Evolutionary conservation across 2,329 filamentous ascomycete genomes (phyloP), one percentile per base, ranked within the genome.

Genomic region (Orbilia blumenaviensis): DNA sequence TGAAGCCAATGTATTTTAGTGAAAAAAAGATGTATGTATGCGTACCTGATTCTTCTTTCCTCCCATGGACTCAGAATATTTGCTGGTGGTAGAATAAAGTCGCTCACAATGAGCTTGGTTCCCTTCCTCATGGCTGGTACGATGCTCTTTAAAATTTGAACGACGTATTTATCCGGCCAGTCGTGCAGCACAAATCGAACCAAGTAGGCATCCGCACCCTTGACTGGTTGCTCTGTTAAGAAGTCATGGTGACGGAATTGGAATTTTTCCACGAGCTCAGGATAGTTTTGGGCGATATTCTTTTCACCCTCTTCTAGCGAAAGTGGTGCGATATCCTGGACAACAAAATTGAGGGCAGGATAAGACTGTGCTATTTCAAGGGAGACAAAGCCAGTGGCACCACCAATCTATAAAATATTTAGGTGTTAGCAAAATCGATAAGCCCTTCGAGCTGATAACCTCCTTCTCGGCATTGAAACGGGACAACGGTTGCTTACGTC

Each of bases 381-480:
- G 44, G 84, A 85, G 16, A 86, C 85, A 54, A 88, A 87, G 0
- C 88, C 88, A 63, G 87, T 86, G 16, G 86, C 87, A 1, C 88
- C 88, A 8, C 88, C 88, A 16, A 74, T 52, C 69, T 74, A 18
- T n/a, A 23, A 25, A 0, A 14, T 52, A 38, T 5, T 5, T 32
- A 14, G 23, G 16, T 27, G 21, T 48, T n/a, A 42, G 36, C 9
- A 38, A n/a, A n/a, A n/a, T n/a, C n/a, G n/a, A n/a, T n/a, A n/a
- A n/a, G n/a, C n/a, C n/a, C n/a, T n/a, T n/a, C n/a, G n/a, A n/a
- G n/a, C n/a, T n/a, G n/a, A n/a, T n/a, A n/a, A n/a, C n/a, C n/a
- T n/a, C n/a, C 21, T 3, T 25, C 32, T 3, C n/a, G 3, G 9
- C 1, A 5, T 2, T 54, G 12, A 9, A 38, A 14, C 10, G 1